phyloP scores from a whole-genome alignment of 2,329 filamentous ascomycete genomes.

The Cladosporium sp. region DNA sequence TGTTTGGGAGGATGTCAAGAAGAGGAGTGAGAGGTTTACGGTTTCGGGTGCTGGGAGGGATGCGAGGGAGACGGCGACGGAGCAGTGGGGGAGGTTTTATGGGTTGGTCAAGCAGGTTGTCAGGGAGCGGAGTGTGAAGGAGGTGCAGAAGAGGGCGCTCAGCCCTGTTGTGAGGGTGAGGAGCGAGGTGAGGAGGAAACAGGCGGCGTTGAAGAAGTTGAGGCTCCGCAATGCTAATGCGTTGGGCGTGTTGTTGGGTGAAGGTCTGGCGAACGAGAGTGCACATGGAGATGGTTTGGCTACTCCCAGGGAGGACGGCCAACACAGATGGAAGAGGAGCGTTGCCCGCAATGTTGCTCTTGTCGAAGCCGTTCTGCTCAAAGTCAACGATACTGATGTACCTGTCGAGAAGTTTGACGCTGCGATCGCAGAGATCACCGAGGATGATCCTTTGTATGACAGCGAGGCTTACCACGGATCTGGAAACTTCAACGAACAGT shows the following conservation, averaged over 20 bases:
- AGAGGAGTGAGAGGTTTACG: constrained; percentile 36
- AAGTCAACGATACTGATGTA: constrained; percentile 65
- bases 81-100: constrained; percentile 64
- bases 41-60: constrained; percentile 34
- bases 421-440: constrained; percentile 58
- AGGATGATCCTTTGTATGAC: constrained; percentile 50
- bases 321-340: constrained; percentile 68
- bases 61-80: constrained; percentile 35
- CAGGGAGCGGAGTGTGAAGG: constrained; percentile 68
- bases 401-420: constrained; percentile 58
- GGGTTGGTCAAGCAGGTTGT: constrained; percentile 75
- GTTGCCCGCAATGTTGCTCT: constrained; percentile 79
- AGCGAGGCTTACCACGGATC: constrained; percentile 42
- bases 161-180: constrained; percentile 77
- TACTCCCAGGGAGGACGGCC: constrained; percentile 32
- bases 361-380: constrained; percentile 81
- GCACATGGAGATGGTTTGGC: constrained; percentile 38
- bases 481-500: constrained; percentile 34
- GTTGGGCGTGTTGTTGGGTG: constrained; percentile 82
- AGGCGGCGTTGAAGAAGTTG: constrained; percentile 68
- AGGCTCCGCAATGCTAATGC: constrained; percentile 82
- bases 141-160: constrained; percentile 71
- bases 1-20: constrained; percentile 65
- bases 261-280: constrained; percentile 67
- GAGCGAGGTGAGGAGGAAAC: constrained; percentile 74